A percentile compares a stretch with the other conserved stretches of the same genome.
Evolutionary conservation across 2,329 filamentous ascomycete genomes (phyloP).

Genomic region (Monilinia vaccinii-corymbosi): DNA sequence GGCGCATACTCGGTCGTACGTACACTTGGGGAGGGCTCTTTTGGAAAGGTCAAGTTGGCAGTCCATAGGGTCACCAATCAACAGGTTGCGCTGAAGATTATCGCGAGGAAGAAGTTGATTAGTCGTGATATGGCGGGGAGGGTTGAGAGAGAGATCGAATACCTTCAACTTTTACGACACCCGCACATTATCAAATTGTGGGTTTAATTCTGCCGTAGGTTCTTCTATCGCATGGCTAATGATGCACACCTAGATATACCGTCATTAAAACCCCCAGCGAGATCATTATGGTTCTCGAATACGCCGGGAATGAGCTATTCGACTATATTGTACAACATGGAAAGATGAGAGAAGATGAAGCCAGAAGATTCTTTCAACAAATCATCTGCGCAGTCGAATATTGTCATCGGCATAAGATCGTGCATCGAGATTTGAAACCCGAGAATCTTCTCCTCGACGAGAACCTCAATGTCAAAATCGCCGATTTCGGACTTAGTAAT

Average conservation of each 20-base stretch:
- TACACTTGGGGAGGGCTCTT: slow-evolving; percentile 91
- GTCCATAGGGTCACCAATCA: slow-evolving; percentile 87
- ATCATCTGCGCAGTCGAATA: slow-evolving; percentile 99
- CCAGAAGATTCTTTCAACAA: slow-evolving; percentile 97
- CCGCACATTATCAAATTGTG: slow-evolving; percentile 99
- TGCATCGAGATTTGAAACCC: slow-evolving; percentile 93
- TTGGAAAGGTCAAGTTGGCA: slow-evolving; percentile 97
- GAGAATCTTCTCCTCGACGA: slow-evolving; percentile 95
- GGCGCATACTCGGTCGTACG: slow-evolving; percentile 85
- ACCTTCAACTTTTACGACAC: slow-evolving; percentile 87
- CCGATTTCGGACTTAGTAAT: slow-evolving; percentile 96
- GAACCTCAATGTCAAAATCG: slow-evolving; percentile 96
- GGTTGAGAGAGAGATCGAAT: slow-evolving; percentile 96
- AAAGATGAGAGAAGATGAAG: slow-evolving; percentile 80
- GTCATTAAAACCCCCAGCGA: slow-evolving; percentile 91
- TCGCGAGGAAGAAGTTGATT: slow-evolving; percentile 89
- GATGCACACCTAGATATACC: slow-evolving; percentile 56
- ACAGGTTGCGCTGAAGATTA: slow-evolving; percentile 96
- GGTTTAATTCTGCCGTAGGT: slow-evolving; percentile 27
- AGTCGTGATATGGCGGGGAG: slow-evolving; percentile 96
- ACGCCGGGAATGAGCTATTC: slow-evolving; percentile 91
- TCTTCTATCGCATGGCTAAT: slow-evolving; percentile 21
- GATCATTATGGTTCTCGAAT: slow-evolving; percentile 99
- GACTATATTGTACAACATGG: slow-evolving; percentile 96
- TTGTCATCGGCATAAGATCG: slow-evolving; percentile 97